Conservation (phyloP, 805 yeast genomes). For the Myxozyma udenii region DNA sequence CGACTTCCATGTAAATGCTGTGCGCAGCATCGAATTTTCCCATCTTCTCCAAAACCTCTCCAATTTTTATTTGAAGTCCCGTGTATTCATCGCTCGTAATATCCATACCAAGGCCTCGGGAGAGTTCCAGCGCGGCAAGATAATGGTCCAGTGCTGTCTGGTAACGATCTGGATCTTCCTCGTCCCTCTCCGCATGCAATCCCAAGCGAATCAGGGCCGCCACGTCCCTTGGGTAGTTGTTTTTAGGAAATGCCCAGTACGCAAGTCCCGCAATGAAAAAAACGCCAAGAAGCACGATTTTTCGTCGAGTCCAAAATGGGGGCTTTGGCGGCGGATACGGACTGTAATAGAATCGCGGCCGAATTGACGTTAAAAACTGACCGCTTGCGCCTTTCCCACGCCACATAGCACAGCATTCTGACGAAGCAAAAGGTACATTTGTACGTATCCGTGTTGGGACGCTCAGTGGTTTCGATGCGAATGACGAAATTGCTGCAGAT, state of each 20-base stretch:
- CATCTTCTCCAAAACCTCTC: slow-evolving; percentile 78
- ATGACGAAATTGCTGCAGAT: too few relatives aligned
- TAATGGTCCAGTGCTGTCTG: slow-evolving; percentile 67
- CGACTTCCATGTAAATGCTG: slow-evolving; percentile 61
- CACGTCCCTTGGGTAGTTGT: slow-evolving; percentile 54
- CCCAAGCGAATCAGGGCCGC: slow-evolving; percentile 72
- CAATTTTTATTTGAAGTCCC: slow-evolving; percentile 82
- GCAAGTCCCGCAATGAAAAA: slow-evolving; percentile 1
- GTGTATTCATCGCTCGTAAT: slow-evolving; percentile 76
- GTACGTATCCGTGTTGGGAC: too few relatives aligned
- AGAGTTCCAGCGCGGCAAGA: slow-evolving; percentile 66
- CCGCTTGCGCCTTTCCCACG: too few relatives aligned
- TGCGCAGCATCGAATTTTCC: slow-evolving; percentile 61
- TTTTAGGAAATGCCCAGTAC: slow-evolving; percentile 27
- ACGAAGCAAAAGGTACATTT: too few relatives aligned
- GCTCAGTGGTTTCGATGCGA: too few relatives aligned
- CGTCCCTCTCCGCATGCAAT: slow-evolving; percentile 64
- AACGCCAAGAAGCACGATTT: slow-evolving; percentile 2
- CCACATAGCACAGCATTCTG: too few relatives aligned
- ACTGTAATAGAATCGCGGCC: too few relatives aligned
- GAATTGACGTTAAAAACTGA: too few relatives aligned
- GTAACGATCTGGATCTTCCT: slow-evolving; percentile 51
- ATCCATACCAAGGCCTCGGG: slow-evolving; percentile 55
- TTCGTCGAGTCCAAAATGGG: slow-evolving; percentile 13
- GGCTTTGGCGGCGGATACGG: neutral